Conservation (phyloP, 2,329 filamentous ascomycete genomes). For the Thielaviopsis ethacetica region DNA sequence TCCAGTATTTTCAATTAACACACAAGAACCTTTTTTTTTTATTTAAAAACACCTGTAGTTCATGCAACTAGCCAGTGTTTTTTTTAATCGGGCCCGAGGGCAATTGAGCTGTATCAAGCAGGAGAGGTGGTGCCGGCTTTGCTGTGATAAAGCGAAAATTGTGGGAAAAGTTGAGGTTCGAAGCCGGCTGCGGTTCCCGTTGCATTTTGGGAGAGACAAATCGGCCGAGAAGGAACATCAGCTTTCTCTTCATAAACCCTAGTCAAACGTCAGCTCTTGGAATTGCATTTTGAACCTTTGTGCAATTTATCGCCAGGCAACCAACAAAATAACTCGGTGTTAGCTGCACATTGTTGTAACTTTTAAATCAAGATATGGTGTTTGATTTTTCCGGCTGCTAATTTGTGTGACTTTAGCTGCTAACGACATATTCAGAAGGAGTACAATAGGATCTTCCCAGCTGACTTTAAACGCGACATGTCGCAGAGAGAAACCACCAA, state of each 20-base stretch:
- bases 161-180: not conserved
- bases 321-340: not conserved
- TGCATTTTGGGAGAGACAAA: not conserved
- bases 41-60: not conserved
- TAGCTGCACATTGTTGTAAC: not conserved
- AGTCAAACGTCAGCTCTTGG: not conserved
- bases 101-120: too few species aligned
- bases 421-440: not conserved
- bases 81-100: too few species aligned
- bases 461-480: not conserved
- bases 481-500: not conserved
- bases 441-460: not conserved
- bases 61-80: not conserved
- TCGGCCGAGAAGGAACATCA: conserved; percentile 3
- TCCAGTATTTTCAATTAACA: not conserved
- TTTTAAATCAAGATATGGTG: too few species aligned
- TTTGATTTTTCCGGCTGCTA: too few species aligned
- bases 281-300: not conserved
- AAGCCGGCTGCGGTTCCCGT: not conserved
- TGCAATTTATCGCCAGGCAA: not conserved
- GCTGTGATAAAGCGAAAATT: too few species aligned
- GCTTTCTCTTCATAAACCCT: not conserved
- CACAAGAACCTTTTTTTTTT: not conserved
- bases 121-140: too few species aligned
- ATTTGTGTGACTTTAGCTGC: not conserved